These are phyloP conservation scores for Malus sieversii DNA, from an alignment of 306 rosid genomes.

Conservation along the genomic window DNA sequence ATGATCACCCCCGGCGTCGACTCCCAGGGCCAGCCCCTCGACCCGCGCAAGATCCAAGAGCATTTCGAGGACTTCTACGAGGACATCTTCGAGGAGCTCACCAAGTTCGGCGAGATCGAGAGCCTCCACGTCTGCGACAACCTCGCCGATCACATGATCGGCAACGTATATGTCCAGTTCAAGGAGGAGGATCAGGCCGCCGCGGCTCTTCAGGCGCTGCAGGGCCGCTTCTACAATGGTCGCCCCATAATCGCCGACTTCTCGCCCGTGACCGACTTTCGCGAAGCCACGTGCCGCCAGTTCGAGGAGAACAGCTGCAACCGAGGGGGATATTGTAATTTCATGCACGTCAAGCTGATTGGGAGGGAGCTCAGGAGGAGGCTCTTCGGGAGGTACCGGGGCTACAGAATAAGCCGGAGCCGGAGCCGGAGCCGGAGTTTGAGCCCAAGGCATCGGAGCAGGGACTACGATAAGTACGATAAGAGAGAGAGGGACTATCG, in stretches of 20 bases:
- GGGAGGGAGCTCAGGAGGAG: constrained; percentile 29
- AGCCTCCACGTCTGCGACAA: constrained; percentile 65
- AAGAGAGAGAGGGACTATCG: no score
- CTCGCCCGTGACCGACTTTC: constrained; percentile 64
- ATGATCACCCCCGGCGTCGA: constrained; percentile 71
- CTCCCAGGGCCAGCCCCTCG: constrained; percentile 47
- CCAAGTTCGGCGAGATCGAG: constrained; percentile 57
- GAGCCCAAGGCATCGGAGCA: no score
- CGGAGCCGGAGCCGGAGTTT: background rate
- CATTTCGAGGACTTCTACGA: constrained; percentile 76
- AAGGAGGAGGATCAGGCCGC: constrained; percentile 64
- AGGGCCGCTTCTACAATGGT: constrained; percentile 21
- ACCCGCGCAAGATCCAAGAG: constrained; percentile 47
- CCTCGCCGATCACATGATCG: constrained; percentile 78
- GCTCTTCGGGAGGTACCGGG: no score
- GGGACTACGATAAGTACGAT: no score
- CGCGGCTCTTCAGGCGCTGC: no score
- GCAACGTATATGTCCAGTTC: constrained; percentile 70
- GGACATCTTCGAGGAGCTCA: constrained; percentile 57
- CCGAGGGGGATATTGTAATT: constrained; percentile 68
- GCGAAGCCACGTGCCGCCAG: constrained; percentile 74
- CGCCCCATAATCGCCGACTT: constrained; percentile 68
- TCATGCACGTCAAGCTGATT: constrained; percentile 68
- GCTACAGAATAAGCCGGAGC: background rate
- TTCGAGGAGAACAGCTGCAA: constrained; percentile 68